Conservation (phyloP, 83 land plant genomes). For the Diphasiastrum complanatum region DNA sequence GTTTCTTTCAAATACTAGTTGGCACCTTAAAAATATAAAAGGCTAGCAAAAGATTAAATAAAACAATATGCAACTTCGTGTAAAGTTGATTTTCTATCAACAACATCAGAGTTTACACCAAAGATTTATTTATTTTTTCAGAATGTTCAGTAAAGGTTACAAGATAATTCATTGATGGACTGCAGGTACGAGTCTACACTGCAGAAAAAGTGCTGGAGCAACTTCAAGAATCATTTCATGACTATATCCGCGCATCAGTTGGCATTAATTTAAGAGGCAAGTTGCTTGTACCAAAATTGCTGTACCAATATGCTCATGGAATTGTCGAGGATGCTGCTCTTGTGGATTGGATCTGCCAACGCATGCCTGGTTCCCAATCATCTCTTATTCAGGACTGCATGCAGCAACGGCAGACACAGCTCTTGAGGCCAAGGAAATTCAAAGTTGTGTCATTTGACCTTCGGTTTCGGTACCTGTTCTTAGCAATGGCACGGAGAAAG, state of each 20-base stretch:
- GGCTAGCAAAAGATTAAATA: no score
- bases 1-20: no score
- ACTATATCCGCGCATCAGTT: conserved; percentile 72
- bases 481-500: no score
- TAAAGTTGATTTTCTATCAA: no score
- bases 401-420: conserved; percentile 12
- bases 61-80: no score
- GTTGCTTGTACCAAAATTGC: conserved; percentile 37
- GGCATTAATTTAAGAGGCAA: conserved; percentile 61
- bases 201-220: conserved; percentile 49
- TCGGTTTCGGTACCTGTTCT: conserved; percentile 25
- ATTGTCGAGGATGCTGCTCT: conserved; percentile 18
- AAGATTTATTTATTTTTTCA: no score
- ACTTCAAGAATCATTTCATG: conserved; percentile 51
- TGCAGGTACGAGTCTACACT: conserved; percentile 58
- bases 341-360: conserved; percentile 20
- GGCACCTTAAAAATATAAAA: no score
- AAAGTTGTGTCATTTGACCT: conserved; percentile 20
- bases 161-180: no score
- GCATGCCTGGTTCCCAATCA: conserved; percentile 22
- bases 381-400: conserved; percentile 18
- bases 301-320: conserved; percentile 28
- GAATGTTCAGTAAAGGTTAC: no score
- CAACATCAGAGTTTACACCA: no score
- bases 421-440: conserved; percentile 10